A percentile compares a stretch with the other conserved stretches of the same genome.
These are phyloP conservation scores for Penicillium desertorum DNA, from an alignment of 495 filamentous ascomycete genomes.

Conservation along the genomic window DNA sequence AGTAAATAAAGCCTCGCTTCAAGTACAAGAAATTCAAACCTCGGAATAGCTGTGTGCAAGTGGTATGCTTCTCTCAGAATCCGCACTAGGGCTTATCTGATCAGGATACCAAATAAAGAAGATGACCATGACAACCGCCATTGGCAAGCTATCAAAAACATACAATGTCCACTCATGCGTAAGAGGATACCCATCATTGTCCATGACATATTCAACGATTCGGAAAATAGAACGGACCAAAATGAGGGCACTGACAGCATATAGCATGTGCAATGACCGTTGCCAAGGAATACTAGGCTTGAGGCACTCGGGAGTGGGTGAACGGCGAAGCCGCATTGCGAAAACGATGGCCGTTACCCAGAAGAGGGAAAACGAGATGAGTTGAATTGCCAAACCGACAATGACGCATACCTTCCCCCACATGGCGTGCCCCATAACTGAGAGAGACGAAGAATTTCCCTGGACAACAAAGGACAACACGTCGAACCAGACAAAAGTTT, in stretches of 20 bases:
- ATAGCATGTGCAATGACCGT: slow-evolving; percentile 48
- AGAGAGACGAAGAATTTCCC: slow-evolving; percentile 4
- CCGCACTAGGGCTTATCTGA: background rate
- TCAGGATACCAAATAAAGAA: slow-evolving; percentile 15
- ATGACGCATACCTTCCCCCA: slow-evolving; percentile 8
- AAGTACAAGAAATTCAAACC: background rate
- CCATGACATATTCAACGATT: slow-evolving; percentile 57
- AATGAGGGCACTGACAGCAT: slow-evolving; percentile 49
- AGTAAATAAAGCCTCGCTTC: background rate
- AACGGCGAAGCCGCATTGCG: slow-evolving; percentile 9
- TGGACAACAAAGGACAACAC: slow-evolving; percentile 21
- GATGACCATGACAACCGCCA: slow-evolving; percentile 48
- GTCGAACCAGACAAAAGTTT: slow-evolving; percentile 28
- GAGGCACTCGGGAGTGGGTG: slow-evolving; percentile 11
- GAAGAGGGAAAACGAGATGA: slow-evolving; percentile 15
- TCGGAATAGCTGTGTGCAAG: slow-evolving; percentile 11
- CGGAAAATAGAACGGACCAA: slow-evolving; percentile 59
- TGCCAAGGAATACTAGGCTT: slow-evolving; percentile 42
- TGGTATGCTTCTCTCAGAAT: slow-evolving; percentile 11
- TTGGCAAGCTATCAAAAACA: slow-evolving; percentile 55
- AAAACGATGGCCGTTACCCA: slow-evolving; percentile 14
- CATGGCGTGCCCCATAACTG: background rate
- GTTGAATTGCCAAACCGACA: slow-evolving; percentile 10
- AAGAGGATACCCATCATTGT: slow-evolving; percentile 47
- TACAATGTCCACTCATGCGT: slow-evolving; percentile 56